Evolutionary conservation across 176 grass and related monocot species (phyloP).

Genomic region (Alloteropsis semialata): DNA sequence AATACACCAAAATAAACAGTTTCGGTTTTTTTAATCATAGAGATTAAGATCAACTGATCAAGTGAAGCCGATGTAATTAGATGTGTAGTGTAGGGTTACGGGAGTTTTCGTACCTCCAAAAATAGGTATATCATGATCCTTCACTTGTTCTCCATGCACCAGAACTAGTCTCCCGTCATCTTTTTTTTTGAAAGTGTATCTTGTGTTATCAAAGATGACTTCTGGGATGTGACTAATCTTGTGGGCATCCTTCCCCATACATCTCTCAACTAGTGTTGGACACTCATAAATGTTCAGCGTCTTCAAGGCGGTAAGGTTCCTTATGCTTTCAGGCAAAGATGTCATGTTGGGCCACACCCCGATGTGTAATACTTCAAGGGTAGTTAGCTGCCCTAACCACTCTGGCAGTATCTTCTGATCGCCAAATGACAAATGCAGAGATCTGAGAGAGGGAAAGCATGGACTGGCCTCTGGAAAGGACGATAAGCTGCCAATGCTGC

Average conservation of each 20-base stretch:
- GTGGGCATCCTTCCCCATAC: not conserved
- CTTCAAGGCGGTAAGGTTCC: not conserved
- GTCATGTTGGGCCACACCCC: accelerated
- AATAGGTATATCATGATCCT: too few relatives aligned
- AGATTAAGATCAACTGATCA: too few relatives aligned
- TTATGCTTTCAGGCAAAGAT: not conserved
- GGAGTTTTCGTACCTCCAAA: too few relatives aligned
- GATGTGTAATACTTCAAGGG: not conserved
- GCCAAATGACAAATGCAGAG: accelerated
- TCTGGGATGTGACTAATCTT: constrained; percentile 25
- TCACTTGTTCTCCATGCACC: too few relatives aligned
- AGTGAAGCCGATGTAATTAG: too few relatives aligned
- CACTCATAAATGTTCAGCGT: accelerated
- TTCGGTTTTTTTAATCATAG: too few relatives aligned
- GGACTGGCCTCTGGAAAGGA: not conserved
- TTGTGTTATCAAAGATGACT: too few relatives aligned
- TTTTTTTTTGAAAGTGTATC: too few relatives aligned
- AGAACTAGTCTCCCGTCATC: too few relatives aligned
- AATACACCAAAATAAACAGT: too few relatives aligned
- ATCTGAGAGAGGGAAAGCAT: not conserved
- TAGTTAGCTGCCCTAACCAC: not conserved
- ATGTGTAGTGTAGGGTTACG: too few relatives aligned
- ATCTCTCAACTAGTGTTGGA: not conserved
- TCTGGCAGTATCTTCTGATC: not conserved
- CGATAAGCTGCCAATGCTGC: accelerated